Evolutionary conservation across 2,329 filamentous ascomycete genomes (phyloP).

Genomic region (Gyromitra esculenta): DNA sequence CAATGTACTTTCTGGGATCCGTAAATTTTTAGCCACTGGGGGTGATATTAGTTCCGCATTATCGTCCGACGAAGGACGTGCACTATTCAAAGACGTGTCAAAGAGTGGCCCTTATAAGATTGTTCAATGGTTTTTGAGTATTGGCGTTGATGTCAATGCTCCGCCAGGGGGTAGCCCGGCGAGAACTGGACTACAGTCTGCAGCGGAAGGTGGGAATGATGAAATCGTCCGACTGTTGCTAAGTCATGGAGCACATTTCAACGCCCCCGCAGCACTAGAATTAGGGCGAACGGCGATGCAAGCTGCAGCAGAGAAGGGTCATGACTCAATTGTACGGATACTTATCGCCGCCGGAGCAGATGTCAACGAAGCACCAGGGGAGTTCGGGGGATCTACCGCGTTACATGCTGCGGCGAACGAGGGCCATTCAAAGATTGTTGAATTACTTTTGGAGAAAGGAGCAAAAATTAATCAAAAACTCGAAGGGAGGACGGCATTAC

Average conservation of each 20-base stretch:
- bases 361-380: not conserved
- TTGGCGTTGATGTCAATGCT: not conserved
- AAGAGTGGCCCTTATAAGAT: slow-evolving; percentile 46
- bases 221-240: not conserved
- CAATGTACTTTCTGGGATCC: not conserved
- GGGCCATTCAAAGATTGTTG: not conserved
- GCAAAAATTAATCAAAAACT: not conserved
- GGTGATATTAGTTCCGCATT: not conserved
- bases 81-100: slow-evolving; percentile 6
- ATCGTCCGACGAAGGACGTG: not conserved
- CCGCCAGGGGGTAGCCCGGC: not conserved
- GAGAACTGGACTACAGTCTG: slow-evolving; percentile 27
- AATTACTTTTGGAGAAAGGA: not conserved
- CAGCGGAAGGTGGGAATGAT: slow-evolving; percentile 4
- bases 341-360: not conserved
- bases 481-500: not conserved
- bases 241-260: not conserved
- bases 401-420: not conserved
- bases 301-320: not conserved
- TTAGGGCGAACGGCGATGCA: slow-evolving; percentile 13
- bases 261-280: not conserved
- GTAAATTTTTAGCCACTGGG: not conserved
- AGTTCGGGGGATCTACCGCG: not conserved
- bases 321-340: not conserved
- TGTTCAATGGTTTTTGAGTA: slow-evolving; percentile 21